Base-by-base conservation (phyloP, 768 basidiomycete genomes). In the Dendrothele bispora region DNA sequence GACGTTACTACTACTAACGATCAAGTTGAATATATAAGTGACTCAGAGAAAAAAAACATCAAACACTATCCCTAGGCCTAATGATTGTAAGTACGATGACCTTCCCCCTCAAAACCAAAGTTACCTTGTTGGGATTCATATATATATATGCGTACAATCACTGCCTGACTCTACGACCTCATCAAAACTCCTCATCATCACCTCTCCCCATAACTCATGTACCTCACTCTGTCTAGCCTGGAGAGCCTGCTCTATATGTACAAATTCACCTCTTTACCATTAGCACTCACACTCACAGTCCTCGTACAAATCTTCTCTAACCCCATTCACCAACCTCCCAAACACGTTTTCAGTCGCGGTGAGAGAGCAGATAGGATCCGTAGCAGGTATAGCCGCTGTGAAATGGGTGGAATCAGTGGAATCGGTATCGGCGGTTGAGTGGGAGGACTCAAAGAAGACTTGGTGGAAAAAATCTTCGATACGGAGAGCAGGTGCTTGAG, bases 261-360 rank as follows among this genome's bases (percentile, higher is more conserved):
- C 52, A 52, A 75, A 78, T 35, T 64, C 52, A 1, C 75, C 76
- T 0, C 58, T 63, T n/a, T 63, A 65, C 0, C 35, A 28, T 8
- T 44, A 5, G 61, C 57, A 6, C 39, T 57, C 4, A 71, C 61
- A n/a, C 55, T 55, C 26, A 42, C 52, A 2, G 36, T 56, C 49
- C 71, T 76, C 3, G 73, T 69, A 5, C 43, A 37, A 2, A n/a
- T 44, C 40, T 12, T 58, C 56, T 7, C 51, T 35, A 5, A 73
- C 55, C 20, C 68, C 66, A 46, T 79, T 79, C 28, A 76, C 50
- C 26, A 73, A 57, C 18, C 76, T 62, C 26, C 75, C 77, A 5
- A 74, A 67, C 20, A 79, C 64, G 37, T 77, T 78, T 32, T 61
- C 68, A 7, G 73, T 75, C 0, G 75, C 75, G 5, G 68, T 72